A percentile compares a stretch with the other conserved stretches of the same genome.
These are phyloP conservation scores for Sarcomyxa edulis DNA, from an alignment of 768 basidiomycete species.

Conservation along the genomic window DNA sequence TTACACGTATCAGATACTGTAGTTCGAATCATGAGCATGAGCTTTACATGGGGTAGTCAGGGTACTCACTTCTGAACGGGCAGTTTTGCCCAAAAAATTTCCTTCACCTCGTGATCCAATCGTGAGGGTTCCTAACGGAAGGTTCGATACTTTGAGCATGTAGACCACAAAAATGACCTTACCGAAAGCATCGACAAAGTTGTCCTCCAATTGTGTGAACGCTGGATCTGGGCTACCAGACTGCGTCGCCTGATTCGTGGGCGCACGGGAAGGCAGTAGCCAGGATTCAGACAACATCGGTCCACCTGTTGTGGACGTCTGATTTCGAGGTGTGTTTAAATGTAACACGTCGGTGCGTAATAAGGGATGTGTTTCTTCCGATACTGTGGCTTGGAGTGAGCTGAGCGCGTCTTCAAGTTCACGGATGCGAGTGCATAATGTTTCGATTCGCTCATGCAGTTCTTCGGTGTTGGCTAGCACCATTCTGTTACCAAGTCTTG, in stretches of 20 bases:
- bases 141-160: not conserved
- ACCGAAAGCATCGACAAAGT: constrained; percentile 46
- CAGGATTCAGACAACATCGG: too few species aligned
- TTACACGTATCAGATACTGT: constrained; percentile 57
- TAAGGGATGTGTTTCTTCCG: constrained; percentile 46
- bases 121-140: constrained; percentile 45
- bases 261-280: constrained; percentile 5
- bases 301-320: constrained; percentile 6
- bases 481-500: constrained; percentile 26
- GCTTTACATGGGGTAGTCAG: too few species aligned
- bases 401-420: constrained; percentile 58
- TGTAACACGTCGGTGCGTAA: constrained; percentile 28
- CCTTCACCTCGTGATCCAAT: constrained; percentile 51
- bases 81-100: constrained; percentile 58
- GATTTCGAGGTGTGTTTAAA: constrained; percentile 17
- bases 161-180: constrained; percentile 4
- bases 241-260: too few species aligned
- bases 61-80: constrained; percentile 63
- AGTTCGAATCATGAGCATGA: constrained; percentile 6
- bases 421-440: constrained; percentile 47
- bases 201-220: constrained; percentile 39
- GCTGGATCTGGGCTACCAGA: too few species aligned
- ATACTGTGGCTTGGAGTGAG: constrained; percentile 39
- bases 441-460: constrained; percentile 60
- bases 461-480: constrained; percentile 68